Evolutionary conservation across 1,139 yeast genomes (phyloP), one percentile per base, ranked within the genome.

Genomic region (Blastobotrys aristatus): DNA sequence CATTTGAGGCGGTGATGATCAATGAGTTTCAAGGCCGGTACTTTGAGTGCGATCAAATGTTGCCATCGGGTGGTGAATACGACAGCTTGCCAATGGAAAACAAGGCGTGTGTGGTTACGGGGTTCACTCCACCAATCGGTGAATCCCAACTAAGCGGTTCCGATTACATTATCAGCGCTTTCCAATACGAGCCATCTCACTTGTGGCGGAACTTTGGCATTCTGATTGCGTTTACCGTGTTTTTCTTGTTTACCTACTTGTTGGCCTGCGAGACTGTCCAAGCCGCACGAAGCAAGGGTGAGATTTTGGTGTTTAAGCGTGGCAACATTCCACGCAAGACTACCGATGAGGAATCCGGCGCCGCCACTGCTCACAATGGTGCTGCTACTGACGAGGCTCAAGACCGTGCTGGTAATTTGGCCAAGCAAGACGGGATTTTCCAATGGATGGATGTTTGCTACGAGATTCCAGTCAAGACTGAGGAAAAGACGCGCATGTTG

Each of bases 161-260:
- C 46, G 68, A 58, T 17, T 88, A 80, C 62, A 55, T 87, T 42
- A 58, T 56, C 4, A 53, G 57, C 13, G 65, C 80, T 2, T 81
- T 66, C 62, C 55, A 62, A 11, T 87, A 84, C 65, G 58, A 64
- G 38, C 73, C 76, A 55, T 51, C 68, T 7, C 89, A 88, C 64
- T 77, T 78, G 60, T 88, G 96, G 96, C 80, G 96, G 70, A 82
- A 88, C 61, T 77, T 80, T 56, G 96, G 95, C 62, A 82, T 88
- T 56, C 67, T 75, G 36, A 49, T 81, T 51, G 86, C 73, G 1
- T 84, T 75, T 60, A 66, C 70, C 29, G 44, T 79, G 24, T 74
- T 81, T 63, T 82, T 84, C 66, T 67, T 82, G 47, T 57, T 58
- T 40, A 70, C 79, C 14, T 82, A 84, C 59, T 65, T 87, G 58